phyloP scores from a whole-genome alignment of 306 rosid genomes.

The Quercus agrifolia region DNA sequence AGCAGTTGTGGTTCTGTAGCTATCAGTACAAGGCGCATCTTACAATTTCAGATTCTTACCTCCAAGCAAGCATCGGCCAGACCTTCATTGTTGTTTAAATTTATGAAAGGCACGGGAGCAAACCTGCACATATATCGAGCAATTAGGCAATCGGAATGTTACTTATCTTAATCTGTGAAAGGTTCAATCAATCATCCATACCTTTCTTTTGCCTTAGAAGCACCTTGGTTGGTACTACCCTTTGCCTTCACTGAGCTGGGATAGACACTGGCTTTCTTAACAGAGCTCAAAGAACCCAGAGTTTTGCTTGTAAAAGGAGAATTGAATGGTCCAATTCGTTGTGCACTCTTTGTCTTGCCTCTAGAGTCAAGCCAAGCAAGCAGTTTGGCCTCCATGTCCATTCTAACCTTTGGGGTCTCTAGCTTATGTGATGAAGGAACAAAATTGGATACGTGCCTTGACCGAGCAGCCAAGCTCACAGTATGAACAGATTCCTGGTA shows the following conservation, averaged over 20 bases:
- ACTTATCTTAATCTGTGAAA: background rate
- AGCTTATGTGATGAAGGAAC: slow-evolving; percentile 57
- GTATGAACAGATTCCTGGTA: slow-evolving; percentile 94
- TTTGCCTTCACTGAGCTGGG: slow-evolving; percentile 53
- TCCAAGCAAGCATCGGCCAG: slow-evolving; percentile 37
- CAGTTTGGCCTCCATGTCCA: slow-evolving; percentile 88
- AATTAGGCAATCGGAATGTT: slow-evolving; percentile 3
- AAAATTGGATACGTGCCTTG: slow-evolving; percentile 71
- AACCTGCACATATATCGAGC: slow-evolving; percentile 39
- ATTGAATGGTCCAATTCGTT: slow-evolving; percentile 36
- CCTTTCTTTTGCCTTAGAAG: slow-evolving; percentile 55
- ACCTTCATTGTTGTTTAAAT: slow-evolving; percentile 47
- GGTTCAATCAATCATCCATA: slow-evolving; percentile 7
- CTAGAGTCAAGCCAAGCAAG: slow-evolving; percentile 81
- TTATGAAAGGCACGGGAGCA: slow-evolving; percentile 41
- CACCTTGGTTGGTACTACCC: slow-evolving; percentile 29
- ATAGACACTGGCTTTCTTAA: slow-evolving; percentile 48
- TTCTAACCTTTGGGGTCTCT: slow-evolving; percentile 65
- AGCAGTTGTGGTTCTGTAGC: no score
- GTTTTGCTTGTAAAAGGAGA: slow-evolving; percentile 61
- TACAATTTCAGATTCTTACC: slow-evolving; percentile 38
- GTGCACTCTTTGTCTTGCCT: slow-evolving; percentile 72
- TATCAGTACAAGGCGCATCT: background rate
- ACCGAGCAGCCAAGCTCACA: slow-evolving; percentile 86
- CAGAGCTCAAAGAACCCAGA: slow-evolving; percentile 44